A percentile compares a stretch with the other conserved stretches of the same genome.
phyloP scores from a whole-genome alignment of 257 asterid species.

The Lithospermum erythrorhizon region DNA sequence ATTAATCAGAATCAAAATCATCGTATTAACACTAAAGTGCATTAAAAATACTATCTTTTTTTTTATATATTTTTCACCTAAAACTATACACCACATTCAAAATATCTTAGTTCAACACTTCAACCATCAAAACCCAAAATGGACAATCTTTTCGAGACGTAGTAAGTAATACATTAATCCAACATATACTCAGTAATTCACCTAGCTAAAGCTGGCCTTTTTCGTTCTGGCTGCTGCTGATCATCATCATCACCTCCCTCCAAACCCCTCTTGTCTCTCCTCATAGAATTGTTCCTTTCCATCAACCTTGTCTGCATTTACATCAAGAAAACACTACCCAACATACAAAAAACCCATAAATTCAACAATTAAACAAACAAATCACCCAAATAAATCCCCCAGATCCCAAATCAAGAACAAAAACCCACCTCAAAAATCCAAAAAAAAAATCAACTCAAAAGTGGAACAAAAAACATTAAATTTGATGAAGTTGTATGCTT shows the following conservation, averaged over 20 bases:
- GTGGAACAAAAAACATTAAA: no score
- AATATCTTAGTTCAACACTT: no score
- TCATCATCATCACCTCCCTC: no score
- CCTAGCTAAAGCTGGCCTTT: slow-evolving; percentile 50
- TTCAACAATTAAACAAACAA: no score
- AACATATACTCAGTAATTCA: slow-evolving; percentile 3
- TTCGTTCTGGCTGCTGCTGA: slow-evolving; percentile 46
- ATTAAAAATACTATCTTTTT: no score
- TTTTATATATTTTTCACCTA: no score
- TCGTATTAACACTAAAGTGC: no score
- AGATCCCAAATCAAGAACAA: neutral
- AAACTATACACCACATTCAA: no score
- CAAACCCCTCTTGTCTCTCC: slow-evolving; percentile 67
- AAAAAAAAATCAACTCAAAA: neutral
- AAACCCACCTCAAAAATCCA: neutral
- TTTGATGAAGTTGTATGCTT: no score
- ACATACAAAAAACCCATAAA: neutral
- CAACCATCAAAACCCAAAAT: slow-evolving; percentile 42
- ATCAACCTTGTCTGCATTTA: slow-evolving; percentile 82
- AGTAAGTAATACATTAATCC: neutral
- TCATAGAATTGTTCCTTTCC: slow-evolving; percentile 70
- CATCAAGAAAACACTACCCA: slow-evolving; percentile 19
- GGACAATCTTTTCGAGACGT: neutral
- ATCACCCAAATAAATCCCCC: no score
- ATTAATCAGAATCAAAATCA: no score